Conservation (phyloP, 2,329 filamentous ascomycete species). For the Xylariaceae sp. region DNA sequence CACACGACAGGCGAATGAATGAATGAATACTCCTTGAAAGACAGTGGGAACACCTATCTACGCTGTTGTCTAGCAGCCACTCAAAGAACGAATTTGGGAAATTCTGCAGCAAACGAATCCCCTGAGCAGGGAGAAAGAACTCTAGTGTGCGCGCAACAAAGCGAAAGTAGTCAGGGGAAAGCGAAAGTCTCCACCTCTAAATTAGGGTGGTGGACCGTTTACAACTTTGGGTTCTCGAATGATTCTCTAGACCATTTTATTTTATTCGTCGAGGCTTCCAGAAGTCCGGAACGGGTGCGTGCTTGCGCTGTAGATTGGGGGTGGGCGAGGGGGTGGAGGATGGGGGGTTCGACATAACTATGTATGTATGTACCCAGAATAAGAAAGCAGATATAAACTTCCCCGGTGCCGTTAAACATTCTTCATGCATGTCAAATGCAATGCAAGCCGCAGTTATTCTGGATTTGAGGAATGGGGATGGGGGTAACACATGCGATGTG, state of each 20-base stretch:
- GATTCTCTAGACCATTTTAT: slow-evolving; percentile 13
- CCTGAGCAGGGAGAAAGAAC: no score
- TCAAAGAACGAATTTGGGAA: no score
- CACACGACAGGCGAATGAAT: no score
- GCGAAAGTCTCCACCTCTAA: background rate
- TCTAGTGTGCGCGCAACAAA: no score
- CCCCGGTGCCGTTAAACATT: background rate
- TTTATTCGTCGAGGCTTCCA: slow-evolving; percentile 9
- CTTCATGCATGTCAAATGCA: background rate
- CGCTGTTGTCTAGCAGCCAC: no score
- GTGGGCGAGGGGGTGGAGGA: background rate
- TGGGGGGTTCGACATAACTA: no score
- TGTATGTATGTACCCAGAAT: no score
- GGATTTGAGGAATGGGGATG: slow-evolving; percentile 2
- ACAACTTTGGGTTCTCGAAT: slow-evolving; percentile 24
- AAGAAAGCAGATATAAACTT: no score
- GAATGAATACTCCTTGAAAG: slow-evolving; percentile 8
- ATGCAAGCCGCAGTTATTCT: background rate
- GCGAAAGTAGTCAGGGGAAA: no score
- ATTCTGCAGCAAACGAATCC: no score
- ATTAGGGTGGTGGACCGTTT: slow-evolving; percentile 9
- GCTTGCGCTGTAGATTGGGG: background rate
- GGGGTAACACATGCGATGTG: background rate
- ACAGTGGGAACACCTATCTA: no score
- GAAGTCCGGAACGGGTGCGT: slow-evolving; percentile 10